These are phyloP conservation scores for Wickerhamomyces chambardii DNA, from an alignment of 805 yeast species.

Conservation along the genomic window DNA sequence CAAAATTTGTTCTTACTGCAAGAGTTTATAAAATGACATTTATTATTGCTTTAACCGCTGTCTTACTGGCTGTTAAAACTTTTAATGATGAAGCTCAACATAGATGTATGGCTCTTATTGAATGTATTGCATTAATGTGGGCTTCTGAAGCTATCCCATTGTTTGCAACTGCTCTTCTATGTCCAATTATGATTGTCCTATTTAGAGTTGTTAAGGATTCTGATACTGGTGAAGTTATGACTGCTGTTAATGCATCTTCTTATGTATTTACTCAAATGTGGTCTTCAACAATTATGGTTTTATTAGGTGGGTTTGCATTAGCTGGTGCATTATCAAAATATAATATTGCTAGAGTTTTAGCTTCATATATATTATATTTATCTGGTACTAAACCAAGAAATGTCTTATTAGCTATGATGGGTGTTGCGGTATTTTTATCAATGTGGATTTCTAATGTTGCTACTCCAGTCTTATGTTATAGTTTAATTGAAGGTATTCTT, in stretches of 20 bases:
- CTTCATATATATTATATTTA: constrained; percentile 69
- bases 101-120: constrained; percentile 77
- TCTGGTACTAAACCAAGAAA: constrained; percentile 84
- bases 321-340: constrained; percentile 94
- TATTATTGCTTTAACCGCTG: constrained; percentile 41
- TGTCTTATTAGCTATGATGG: constrained; percentile 74
- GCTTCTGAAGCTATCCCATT: constrained; percentile 92
- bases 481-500: constrained; percentile 84
- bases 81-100: constrained; percentile 52
- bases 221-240: constrained; percentile 38
- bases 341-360: constrained; percentile 77
- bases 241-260: constrained; percentile 56
- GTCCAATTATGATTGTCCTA: constrained; percentile 75
- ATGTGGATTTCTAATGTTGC: constrained; percentile 98
- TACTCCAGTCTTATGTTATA: constrained; percentile 88
- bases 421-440: constrained; percentile 74
- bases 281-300: constrained; percentile 85
- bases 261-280: constrained; percentile 85
- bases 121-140: constrained; percentile 83
- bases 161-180: constrained; percentile 76
- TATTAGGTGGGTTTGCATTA: constrained; percentile 88
- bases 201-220: constrained; percentile 60
- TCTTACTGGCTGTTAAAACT: constrained; percentile 49
- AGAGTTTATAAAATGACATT: constrained; percentile 39
- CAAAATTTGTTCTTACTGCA: constrained; percentile 36